Evolutionary conservation across 768 basidiomycete species (phyloP), one percentile per base, ranked within the genome.

Genomic region (Dacryopinax primogenitus): DNA sequence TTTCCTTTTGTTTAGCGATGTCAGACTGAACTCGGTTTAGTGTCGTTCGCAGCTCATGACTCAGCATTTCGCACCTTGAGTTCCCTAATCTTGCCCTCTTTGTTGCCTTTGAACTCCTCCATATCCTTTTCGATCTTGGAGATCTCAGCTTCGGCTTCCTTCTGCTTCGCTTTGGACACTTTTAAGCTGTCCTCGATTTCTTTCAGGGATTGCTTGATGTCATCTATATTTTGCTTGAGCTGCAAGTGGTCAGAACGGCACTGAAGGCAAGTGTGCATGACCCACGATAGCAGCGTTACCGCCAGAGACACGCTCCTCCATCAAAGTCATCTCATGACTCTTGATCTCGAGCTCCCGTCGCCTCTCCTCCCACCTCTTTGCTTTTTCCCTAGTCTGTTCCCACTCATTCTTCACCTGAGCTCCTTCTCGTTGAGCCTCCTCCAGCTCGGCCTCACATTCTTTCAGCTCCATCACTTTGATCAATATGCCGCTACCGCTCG

Each of bases 41-140:
- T 35, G 15, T 21, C 7, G 4, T 28, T 51, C 64, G 63, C 58
- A 36, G 33, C 26, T 64, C 33, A 3, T 58, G 21, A 51, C 18
- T 35, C 35, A 36, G 23, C 1, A 32, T 1, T 7, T 30, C 66
- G 78, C 65, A 89, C 94, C 80, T 94, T 96, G 68, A 98, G 83
- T 73, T 98, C 89, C 18, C 87, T 88, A 64, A 91, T 88, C 77
- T 98, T 98, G 58, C 92, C 92, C 62, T 97, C 96, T 74, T 96
- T 96, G 78, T 99, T 94, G 76, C 94, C 88, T 79, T 96, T 94
- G 80, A 99, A 97, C 78, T 98, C 96, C 64, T 84, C 84, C 92
- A 99, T 98, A 73, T 99, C 96, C 70, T 87, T 87, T 76, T 98
- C 92, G 26, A 98, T 84, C 71, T 87, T 90, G 77, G 85, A 86